Evolutionary conservation across 164 flowering plant genomes (phyloP).

Genomic region (Litsea cubeba): DNA sequence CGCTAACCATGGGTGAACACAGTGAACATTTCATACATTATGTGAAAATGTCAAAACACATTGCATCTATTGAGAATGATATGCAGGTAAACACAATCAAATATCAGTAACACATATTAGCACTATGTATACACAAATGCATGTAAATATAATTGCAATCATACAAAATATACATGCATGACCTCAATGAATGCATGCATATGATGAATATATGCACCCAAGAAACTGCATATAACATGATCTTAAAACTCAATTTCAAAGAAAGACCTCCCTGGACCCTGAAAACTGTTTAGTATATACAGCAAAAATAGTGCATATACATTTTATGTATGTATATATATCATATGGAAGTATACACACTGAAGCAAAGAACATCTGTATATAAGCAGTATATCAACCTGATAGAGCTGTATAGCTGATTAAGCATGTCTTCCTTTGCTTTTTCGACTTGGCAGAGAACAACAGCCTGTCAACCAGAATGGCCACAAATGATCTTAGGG

Average conservation of each 20-base stretch:
- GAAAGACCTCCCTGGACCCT: too few species aligned
- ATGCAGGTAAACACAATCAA: not conserved
- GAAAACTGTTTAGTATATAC: too few species aligned
- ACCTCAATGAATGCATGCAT: too few species aligned
- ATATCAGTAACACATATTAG: not conserved
- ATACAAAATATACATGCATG: too few species aligned
- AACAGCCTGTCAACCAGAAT: conserved; percentile 62
- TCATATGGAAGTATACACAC: too few species aligned
- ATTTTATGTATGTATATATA: too few species aligned
- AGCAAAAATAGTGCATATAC: too few species aligned
- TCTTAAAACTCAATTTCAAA: too few species aligned
- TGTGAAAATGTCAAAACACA: not conserved
- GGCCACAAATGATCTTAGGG: not conserved
- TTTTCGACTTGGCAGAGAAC: conserved; percentile 99
- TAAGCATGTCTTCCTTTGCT: conserved; percentile 99
- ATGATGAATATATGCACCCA: too few species aligned
- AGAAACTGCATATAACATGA: too few species aligned
- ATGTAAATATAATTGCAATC: not conserved
- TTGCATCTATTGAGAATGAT: not conserved
- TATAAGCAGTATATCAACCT: conserved; percentile 40
- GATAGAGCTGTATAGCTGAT: conserved; percentile 82
- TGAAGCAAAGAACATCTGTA: not conserved
- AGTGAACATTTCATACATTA: not conserved
- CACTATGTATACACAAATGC: not conserved
- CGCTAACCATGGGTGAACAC: conserved; percentile 8